Conservation (phyloP, 1,139 yeast genomes). For the Candida sanyaensis region DNA sequence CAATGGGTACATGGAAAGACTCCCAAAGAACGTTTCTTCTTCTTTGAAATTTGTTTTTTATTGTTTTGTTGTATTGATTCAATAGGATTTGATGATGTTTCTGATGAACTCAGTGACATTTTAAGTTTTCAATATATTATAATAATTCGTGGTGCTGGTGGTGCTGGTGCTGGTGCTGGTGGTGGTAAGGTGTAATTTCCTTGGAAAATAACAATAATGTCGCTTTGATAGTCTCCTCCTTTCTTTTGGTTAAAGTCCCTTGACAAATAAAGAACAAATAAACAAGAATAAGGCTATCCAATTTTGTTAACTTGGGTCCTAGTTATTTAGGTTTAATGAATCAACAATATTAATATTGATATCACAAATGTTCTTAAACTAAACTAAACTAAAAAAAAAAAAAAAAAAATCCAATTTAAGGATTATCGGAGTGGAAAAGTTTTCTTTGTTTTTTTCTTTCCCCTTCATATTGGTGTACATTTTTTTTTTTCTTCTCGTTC, state of each 20-base stretch:
- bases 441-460: background rate
- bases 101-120: background rate
- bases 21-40: slow-evolving; percentile 19
- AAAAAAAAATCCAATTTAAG: background rate
- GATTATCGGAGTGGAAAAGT: background rate
- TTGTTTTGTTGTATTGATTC: background rate
- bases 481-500: background rate
- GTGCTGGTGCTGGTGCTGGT: too few relatives aligned
- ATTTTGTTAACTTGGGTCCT: too few relatives aligned
- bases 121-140: background rate
- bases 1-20: slow-evolving; percentile 30
- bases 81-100: background rate
- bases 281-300: too few relatives aligned
- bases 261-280: too few relatives aligned
- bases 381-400: too few relatives aligned
- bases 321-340: too few relatives aligned
- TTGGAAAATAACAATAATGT: background rate
- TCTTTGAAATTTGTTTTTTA: slow-evolving; percentile 1
- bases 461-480: too few relatives aligned
- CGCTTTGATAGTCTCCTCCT: too few relatives aligned
- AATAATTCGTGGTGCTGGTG: background rate
- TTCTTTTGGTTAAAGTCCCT: background rate
- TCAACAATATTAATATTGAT: too few relatives aligned
- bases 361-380: too few relatives aligned
- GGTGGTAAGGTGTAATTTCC: background rate